Percentiles rank a stretch among this genome's conserved stretches.
Conservation (phyloP, 1,284 basidiomycete species). For the Neotropicomus parvogracilis region DNA sequence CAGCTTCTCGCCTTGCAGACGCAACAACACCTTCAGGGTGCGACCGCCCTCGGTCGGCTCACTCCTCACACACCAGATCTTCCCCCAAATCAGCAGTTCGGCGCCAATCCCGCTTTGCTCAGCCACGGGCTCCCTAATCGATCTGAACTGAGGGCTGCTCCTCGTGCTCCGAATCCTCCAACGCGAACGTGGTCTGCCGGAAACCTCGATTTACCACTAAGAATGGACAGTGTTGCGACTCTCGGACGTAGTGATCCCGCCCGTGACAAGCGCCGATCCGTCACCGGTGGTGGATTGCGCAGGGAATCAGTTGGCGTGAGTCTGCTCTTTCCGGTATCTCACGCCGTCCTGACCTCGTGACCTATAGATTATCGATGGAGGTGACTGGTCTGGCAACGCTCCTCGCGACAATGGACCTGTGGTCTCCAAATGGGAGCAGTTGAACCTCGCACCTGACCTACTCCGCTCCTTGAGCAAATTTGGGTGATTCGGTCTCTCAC, state of each 20-base stretch:
- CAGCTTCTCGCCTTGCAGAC: conserved; percentile 77
- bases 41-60: conserved; percentile 41
- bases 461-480: conserved; percentile 89
- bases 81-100: conserved; percentile 46
- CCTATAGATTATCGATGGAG: conserved; percentile 47
- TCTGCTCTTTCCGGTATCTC: conserved; percentile 15
- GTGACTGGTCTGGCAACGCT: conserved; percentile 49
- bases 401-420: conserved; percentile 77
- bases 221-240: conserved; percentile 41
- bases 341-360: conserved; percentile 14
- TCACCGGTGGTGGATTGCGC: conserved; percentile 56
- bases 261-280: conserved; percentile 72
- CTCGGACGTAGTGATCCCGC: conserved; percentile 34
- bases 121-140: conserved; percentile 60
- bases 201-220: conserved; percentile 65
- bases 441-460: conserved; percentile 83
- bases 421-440: conserved; percentile 95
- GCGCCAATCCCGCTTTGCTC: conserved; percentile 41
- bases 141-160: conserved; percentile 51
- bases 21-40: conserved; percentile 56
- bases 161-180: conserved; percentile 63
- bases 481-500: conserved; percentile 56
- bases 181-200: conserved; percentile 80
- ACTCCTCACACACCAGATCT: conserved; percentile 48
- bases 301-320: conserved; percentile 74